phyloP scores from a whole-genome alignment of 306 rosid species.

The Fragaria vesca region DNA sequence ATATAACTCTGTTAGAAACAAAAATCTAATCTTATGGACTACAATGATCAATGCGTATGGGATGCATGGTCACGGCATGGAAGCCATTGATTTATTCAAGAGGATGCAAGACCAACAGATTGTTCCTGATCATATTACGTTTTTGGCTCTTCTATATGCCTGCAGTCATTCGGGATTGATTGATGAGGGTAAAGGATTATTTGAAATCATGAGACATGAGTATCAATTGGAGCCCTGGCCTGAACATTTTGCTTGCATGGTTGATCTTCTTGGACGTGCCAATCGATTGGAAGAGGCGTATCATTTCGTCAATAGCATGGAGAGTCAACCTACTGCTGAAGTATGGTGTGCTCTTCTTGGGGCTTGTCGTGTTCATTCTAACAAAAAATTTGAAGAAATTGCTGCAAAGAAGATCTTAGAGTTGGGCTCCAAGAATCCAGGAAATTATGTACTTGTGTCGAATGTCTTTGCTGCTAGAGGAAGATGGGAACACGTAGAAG shows the following conservation, averaged over 20 bases:
- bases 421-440: slow-evolving; percentile 51
- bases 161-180: slow-evolving; percentile 81
- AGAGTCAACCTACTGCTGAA: slow-evolving; percentile 53
- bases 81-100: slow-evolving; percentile 51
- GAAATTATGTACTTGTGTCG: slow-evolving; percentile 65
- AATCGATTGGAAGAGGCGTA: slow-evolving; percentile 69
- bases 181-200: slow-evolving; percentile 51
- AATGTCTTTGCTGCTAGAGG: slow-evolving; percentile 62
- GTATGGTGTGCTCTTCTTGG: slow-evolving; percentile 83
- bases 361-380: slow-evolving; percentile 63
- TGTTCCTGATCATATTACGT: slow-evolving; percentile 67
- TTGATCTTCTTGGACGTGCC: slow-evolving; percentile 74
- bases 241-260: slow-evolving; percentile 72
- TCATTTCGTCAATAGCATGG: slow-evolving; percentile 51
- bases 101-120: slow-evolving; percentile 47
- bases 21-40: slow-evolving; percentile 57
- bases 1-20: slow-evolving; percentile 35
- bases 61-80: slow-evolving; percentile 68
- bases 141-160: slow-evolving; percentile 67
- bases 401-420: slow-evolving; percentile 62
- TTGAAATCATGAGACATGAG: slow-evolving; percentile 45
- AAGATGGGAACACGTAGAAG: slow-evolving; percentile 66
- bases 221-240: slow-evolving; percentile 73
- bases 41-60: slow-evolving; percentile 76
- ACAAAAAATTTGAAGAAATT: slow-evolving; percentile 58